A percentile compares a stretch with the other conserved stretches of the same genome.
phyloP scores from a whole-genome alignment of 306 rosid species.

The Malus orientalis region DNA sequence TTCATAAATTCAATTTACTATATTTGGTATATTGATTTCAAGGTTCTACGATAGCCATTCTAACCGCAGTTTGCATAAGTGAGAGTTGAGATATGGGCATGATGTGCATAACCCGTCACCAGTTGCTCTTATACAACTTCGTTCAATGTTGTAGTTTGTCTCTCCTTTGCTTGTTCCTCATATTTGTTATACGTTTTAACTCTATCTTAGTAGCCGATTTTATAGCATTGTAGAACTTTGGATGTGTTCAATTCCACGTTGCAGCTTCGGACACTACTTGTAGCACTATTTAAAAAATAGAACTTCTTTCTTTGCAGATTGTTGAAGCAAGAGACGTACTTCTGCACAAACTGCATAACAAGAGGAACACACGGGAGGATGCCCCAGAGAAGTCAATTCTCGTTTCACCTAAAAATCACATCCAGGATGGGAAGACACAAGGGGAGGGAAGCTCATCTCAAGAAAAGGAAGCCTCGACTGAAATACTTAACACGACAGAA shows the following conservation, averaged over 20 bases:
- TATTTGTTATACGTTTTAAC: not conserved
- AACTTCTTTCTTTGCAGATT: constrained; percentile 44
- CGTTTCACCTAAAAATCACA: constrained; percentile 22
- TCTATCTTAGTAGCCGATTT: not conserved
- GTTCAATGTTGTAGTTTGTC: not conserved
- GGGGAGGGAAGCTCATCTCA: constrained; percentile 19
- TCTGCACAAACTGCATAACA: constrained; percentile 46
- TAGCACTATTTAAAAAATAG: not conserved
- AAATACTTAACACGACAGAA: constrained; percentile 20
- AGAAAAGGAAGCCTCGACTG: constrained; percentile 24
- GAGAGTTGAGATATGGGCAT: not conserved
- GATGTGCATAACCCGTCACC: not conserved
- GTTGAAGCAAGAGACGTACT: constrained; percentile 59
- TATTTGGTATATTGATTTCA: not conserved
- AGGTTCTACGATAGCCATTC: not conserved
- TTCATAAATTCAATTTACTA: not conserved
- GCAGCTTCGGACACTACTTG: not conserved
- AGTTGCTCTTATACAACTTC: not conserved
- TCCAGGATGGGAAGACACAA: constrained; percentile 20
- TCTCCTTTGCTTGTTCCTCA: not conserved
- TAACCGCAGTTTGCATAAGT: not conserved
- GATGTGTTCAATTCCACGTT: not conserved
- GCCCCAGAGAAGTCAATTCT: constrained; percentile 19
- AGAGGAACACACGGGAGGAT: constrained; percentile 29
- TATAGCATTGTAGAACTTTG: not conserved